These are phyloP conservation scores for Chrysosporium keratinophilum DNA, from an alignment of 2,329 filamentous ascomycete genomes.

Conservation along the genomic window DNA sequence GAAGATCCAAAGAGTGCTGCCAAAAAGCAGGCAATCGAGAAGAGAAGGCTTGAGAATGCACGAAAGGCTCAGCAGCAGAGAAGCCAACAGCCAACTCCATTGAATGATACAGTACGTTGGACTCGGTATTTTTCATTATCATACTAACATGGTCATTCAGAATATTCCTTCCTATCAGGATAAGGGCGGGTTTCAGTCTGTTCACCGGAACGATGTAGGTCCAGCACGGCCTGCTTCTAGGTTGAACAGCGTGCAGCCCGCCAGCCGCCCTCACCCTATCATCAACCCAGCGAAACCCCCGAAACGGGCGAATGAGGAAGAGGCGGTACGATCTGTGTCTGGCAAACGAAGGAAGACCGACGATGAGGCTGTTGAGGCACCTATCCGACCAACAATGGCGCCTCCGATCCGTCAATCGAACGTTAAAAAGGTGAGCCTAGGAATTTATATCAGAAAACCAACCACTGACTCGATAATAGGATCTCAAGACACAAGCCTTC, in stretches of 20 bases:
- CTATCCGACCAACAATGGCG: constrained; percentile 60
- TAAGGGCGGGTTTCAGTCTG: constrained; percentile 20
- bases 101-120: constrained; percentile 30
- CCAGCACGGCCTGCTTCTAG: constrained; percentile 43
- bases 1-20: constrained; percentile 57
- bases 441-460: constrained; percentile 26
- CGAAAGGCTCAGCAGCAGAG: constrained; percentile 39
- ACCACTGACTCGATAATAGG: constrained; percentile 18
- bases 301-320: constrained; percentile 63
- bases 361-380: constrained; percentile 53
- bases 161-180: constrained; percentile 24
- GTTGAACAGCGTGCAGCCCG: constrained; percentile 43
- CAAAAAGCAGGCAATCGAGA: constrained; percentile 51
- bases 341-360: constrained; percentile 73
- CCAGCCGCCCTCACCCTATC: constrained; percentile 49
- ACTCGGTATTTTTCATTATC: not conserved
- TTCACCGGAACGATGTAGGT: constrained; percentile 41
- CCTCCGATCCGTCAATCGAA: constrained; percentile 76
- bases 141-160: constrained; percentile 11
- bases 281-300: constrained; percentile 59
- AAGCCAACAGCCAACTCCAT: constrained; percentile 29
- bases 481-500: constrained; percentile 33
- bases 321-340: constrained; percentile 53
- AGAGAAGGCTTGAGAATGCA: constrained; percentile 40
- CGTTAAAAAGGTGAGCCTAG: constrained; percentile 53